phyloP scores from a whole-genome alignment of 2,329 filamentous ascomycete genomes.

The Botrytis paeoniae region DNA sequence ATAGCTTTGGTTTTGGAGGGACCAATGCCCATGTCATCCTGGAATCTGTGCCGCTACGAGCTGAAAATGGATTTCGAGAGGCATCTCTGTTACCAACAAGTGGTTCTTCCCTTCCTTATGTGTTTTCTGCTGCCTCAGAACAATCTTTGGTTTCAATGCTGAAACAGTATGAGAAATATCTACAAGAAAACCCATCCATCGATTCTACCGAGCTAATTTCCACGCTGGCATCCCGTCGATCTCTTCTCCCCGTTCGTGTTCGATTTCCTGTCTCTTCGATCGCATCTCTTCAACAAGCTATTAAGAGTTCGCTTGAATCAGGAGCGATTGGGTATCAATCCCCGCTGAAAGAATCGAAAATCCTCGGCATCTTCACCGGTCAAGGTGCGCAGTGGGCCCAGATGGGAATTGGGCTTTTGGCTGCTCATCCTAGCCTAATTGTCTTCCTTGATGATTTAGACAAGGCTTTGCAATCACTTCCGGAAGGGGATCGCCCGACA shows the following conservation, averaged over 20 bases:
- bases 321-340: neutral
- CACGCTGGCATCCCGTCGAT: neutral
- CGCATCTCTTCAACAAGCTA: neutral
- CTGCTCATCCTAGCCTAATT: neutral
- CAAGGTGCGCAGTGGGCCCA: conserved; percentile 28
- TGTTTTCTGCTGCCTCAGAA: neutral
- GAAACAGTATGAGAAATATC: neutral
- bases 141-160: neutral
- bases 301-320: neutral
- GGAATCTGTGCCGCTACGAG: neutral
- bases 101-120: neutral
- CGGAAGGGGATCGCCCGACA: neutral
- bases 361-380: conserved; percentile 26
- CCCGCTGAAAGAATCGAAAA: neutral
- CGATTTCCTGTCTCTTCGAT: neutral
- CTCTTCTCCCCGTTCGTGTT: neutral
- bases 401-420: conserved; percentile 20
- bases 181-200: neutral
- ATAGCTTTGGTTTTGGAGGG: neutral
- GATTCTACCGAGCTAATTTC: neutral
- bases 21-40: neutral
- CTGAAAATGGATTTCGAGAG: neutral
- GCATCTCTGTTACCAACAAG: neutral
- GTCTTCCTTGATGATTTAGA: neutral
- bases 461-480: neutral